Conservation (phyloP, 352 stramenopile species). For the Globisporangium alternatum region DNA sequence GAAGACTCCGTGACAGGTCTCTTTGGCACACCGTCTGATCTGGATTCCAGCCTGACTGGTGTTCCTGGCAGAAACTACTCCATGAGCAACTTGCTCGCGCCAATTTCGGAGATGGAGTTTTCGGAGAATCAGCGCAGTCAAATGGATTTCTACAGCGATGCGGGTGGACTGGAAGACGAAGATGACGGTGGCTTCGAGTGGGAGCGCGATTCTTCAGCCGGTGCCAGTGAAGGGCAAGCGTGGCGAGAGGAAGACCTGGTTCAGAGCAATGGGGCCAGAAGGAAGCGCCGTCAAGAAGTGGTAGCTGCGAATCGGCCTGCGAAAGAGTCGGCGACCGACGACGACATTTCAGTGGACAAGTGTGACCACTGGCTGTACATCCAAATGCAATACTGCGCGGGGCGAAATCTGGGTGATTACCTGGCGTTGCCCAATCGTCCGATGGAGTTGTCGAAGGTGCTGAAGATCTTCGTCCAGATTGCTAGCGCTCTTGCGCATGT, state of each 20-base stretch:
- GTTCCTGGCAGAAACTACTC: conserved; percentile 53
- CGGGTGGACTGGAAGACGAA: conserved; percentile 37
- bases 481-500: conserved; percentile 88
- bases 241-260: conserved; percentile 70
- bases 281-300: conserved; percentile 6
- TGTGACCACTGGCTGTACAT: conserved; percentile 91
- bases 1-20: conserved; percentile 37
- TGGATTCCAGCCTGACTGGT: conserved; percentile 31
- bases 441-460: conserved; percentile 74
- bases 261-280: conserved; percentile 13
- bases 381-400: conserved; percentile 91
- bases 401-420: conserved; percentile 83
- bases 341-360: conserved; percentile 50
- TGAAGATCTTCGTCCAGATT: conserved; percentile 89
- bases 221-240: conserved; percentile 27
- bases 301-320: conserved; percentile 13
- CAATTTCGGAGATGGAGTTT: conserved; percentile 67
- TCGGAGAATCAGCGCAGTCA: conserved; percentile 45
- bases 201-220: conserved; percentile 58
- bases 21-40: conserved; percentile 24
- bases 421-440: conserved; percentile 60
- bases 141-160: conserved; percentile 48
- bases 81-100: conserved; percentile 68
- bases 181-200: conserved; percentile 76
- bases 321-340: conserved; percentile 23